Evolutionary conservation across 495 filamentous ascomycete genomes (phyloP).

Genomic region (Haplographium delicatum): DNA sequence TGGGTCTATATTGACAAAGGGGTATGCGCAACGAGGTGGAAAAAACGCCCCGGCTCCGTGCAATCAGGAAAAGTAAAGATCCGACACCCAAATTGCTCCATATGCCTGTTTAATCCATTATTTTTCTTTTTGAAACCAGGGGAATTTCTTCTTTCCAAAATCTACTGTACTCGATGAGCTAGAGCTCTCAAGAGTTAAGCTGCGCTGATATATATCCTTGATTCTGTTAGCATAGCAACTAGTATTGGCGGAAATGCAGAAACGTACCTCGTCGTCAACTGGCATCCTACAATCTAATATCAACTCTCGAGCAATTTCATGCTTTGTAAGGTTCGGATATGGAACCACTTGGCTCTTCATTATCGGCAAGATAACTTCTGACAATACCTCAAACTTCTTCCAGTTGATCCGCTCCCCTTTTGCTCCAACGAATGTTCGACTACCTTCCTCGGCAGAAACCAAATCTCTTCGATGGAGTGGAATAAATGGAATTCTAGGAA

Average conservation of each 20-base stretch:
- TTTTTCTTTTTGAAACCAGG: slow-evolving; percentile 44
- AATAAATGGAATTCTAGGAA: slow-evolving; percentile 87
- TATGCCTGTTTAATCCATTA: slow-evolving; percentile 3
- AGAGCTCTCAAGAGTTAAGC: slow-evolving; percentile 47
- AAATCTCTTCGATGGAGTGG: slow-evolving; percentile 88
- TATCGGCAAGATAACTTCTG: slow-evolving; percentile 82
- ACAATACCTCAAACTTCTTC: slow-evolving; percentile 97
- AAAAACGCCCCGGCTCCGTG: too few relatives aligned
- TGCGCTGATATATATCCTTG: slow-evolving; percentile 59
- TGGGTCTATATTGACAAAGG: neutral
- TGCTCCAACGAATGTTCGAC: slow-evolving; percentile 75
- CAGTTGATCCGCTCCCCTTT: slow-evolving; percentile 82
- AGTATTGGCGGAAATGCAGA: neutral
- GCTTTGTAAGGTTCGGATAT: slow-evolving; percentile 63
- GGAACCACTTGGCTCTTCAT: slow-evolving; percentile 85
- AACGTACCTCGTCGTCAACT: slow-evolving; percentile 25
- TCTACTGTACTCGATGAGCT: slow-evolving; percentile 29
- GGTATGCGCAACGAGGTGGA: neutral
- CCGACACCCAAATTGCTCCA: neutral
- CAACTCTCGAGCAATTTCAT: slow-evolving; percentile 61
- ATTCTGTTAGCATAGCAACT: slow-evolving; percentile 21
- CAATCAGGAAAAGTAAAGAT: neutral
- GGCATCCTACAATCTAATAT: slow-evolving; percentile 55
- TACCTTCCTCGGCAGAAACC: slow-evolving; percentile 87
- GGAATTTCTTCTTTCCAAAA: slow-evolving; percentile 48